Evolutionary conservation across 495 filamentous ascomycete genomes (phyloP).

Genomic region (Tirmania nivea): DNA sequence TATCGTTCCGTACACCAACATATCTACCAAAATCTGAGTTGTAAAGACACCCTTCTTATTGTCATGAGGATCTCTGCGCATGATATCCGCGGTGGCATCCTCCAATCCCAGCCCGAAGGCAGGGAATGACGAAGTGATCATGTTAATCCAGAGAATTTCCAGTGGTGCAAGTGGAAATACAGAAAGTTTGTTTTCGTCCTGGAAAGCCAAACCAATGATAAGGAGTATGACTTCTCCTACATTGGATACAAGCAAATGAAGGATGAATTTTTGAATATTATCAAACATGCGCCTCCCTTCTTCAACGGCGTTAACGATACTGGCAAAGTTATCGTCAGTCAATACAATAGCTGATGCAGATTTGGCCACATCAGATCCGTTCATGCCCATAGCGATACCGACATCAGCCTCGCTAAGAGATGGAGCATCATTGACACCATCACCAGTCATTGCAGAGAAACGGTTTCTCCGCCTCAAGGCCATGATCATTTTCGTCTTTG

Average conservation of each 20-base stretch:
- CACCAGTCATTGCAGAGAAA: conserved; percentile 40
- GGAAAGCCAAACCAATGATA: conserved; percentile 45
- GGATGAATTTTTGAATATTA: conserved; percentile 55
- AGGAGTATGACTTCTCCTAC: conserved; percentile 46
- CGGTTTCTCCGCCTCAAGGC: conserved; percentile 38
- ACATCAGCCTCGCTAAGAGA: conserved; percentile 43
- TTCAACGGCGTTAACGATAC: conserved; percentile 38
- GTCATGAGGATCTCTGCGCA: conserved; percentile 42
- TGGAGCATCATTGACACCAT: conserved; percentile 50
- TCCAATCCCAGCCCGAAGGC: conserved; percentile 51
- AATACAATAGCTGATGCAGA: conserved; percentile 71
- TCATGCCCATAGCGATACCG: conserved; percentile 45
- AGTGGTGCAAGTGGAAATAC: conserved; percentile 50
- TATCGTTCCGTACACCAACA: conserved; percentile 45
- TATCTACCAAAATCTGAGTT: conserved; percentile 43
- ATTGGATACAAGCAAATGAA: conserved; percentile 48
- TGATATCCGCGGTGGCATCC: conserved; percentile 40
- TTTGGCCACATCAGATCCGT: conserved; percentile 76
- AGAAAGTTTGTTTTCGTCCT: conserved; percentile 34
- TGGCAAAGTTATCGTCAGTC: conserved; percentile 58
- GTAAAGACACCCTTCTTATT: conserved; percentile 45
- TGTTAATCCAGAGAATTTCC: conserved; percentile 54
- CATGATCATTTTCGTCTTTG: conserved; percentile 34
- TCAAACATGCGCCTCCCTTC: conserved; percentile 51
- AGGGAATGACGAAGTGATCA: conserved; percentile 45